Evolutionary conservation across 306 rosid species (phyloP).

Genomic region (Cyamopsis tetragonoloba): DNA sequence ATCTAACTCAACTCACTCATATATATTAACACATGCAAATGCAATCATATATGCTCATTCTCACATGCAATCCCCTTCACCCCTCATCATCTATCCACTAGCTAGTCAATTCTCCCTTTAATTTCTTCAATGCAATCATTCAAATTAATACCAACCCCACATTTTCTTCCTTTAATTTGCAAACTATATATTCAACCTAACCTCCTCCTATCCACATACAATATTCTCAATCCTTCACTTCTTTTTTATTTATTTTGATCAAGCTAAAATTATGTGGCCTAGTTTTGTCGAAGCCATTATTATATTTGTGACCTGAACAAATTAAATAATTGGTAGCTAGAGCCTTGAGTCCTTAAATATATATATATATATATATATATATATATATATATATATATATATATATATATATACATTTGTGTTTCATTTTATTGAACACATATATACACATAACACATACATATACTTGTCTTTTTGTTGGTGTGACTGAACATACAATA

Average conservation of each 20-base stretch:
- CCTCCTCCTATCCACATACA: not conserved
- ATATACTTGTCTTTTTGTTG: not conserved
- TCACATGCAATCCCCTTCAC: too few species aligned
- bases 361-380: too few species aligned
- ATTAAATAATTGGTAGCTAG: not conserved
- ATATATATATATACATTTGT: too few species aligned
- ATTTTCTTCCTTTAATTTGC: slow-evolving; percentile 24
- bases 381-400: too few species aligned
- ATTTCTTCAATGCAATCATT: slow-evolving; percentile 35
- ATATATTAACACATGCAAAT: slow-evolving; percentile 44
- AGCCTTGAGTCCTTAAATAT: not conserved
- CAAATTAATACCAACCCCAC: slow-evolving; percentile 33
- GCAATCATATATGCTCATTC: slow-evolving; percentile 30
- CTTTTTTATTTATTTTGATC: too few species aligned
- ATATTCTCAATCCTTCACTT: not conserved
- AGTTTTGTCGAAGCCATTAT: not conserved
- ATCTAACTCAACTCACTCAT: too few species aligned
- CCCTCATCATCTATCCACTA: too few species aligned
- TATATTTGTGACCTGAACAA: not conserved
- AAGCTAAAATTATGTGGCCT: not conserved
- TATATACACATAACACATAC: too few species aligned
- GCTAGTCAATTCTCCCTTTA: slow-evolving; percentile 38
- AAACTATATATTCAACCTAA: slow-evolving; percentile 22
- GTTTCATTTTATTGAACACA: not conserved
- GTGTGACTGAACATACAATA: not conserved